Percentiles rank a stretch among this genome's conserved stretches.
These are phyloP conservation scores for Rhipidocladum racemiflorum DNA, from an alignment of 176 grass and related monocot genomes.

Conservation along the genomic window DNA sequence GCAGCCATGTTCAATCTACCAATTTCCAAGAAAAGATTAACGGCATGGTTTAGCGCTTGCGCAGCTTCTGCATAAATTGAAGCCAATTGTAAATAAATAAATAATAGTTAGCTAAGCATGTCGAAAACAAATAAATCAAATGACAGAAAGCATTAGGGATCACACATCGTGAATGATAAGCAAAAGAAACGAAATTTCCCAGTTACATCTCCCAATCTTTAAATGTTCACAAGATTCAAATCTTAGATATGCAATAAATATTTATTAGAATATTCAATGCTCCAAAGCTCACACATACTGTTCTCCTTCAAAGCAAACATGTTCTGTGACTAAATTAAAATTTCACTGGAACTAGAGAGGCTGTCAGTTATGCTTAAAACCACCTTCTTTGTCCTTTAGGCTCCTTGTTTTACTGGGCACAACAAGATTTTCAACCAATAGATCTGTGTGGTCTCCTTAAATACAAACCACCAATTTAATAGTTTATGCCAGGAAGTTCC, in stretches of 20 bases:
- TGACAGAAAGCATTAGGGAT: background rate
- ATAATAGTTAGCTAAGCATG: background rate
- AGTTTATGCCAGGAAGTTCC: background rate
- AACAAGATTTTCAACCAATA: background rate
- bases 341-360: background rate
- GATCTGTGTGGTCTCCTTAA: background rate
- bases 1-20: slow-evolving; percentile 98
- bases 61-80: slow-evolving; percentile 64
- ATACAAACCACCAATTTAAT: background rate
- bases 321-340: background rate
- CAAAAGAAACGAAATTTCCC: background rate
- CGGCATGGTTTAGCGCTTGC: slow-evolving; percentile 73
- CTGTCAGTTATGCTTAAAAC: background rate
- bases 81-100: background rate
- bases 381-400: background rate
- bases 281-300: background rate
- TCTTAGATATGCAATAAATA: background rate
- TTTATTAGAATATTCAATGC: background rate
- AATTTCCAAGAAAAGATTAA: slow-evolving; percentile 94
- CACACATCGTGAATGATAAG: background rate
- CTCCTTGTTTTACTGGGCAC: background rate
- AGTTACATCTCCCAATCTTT: background rate
- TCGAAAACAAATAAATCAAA: background rate
- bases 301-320: background rate
- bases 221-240: background rate